Conservation (phyloP, 169 alveolate species). For the Plasmodium coatneyi region DNA sequence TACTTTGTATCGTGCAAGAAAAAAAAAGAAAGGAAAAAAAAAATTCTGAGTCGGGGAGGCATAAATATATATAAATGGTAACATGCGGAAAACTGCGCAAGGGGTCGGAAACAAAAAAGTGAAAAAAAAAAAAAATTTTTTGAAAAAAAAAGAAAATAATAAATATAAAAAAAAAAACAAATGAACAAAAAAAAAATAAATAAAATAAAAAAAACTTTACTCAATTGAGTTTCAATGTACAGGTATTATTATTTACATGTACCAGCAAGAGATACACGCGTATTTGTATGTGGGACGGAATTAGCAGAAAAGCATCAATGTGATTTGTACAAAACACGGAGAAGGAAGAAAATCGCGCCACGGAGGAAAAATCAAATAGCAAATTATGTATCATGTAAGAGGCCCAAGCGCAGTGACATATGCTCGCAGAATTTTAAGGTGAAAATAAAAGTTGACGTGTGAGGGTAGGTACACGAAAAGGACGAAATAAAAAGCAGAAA, state of each 20-base stretch:
- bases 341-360: background rate
- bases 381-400: background rate
- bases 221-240: background rate
- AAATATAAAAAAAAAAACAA: no score
- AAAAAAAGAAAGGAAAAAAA: no score
- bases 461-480: background rate
- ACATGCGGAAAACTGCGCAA: no score
- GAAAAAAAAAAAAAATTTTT: no score
- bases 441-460: background rate
- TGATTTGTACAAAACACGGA: background rate
- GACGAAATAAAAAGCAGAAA: background rate
- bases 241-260: background rate
- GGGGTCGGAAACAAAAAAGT: background rate
- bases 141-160: no score
- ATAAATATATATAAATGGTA: no score
- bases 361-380: background rate
- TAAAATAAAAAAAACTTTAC: background rate
- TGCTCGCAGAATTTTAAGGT: background rate
- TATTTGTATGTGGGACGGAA: background rate
- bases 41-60: no score
- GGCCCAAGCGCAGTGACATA: background rate
- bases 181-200: no score
- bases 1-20: no score
- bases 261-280: background rate
- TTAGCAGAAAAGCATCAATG: background rate